A percentile compares a stretch with the other conserved stretches of the same genome.
These are phyloP conservation scores for Rutstroemia sydowiana DNA, from an alignment of 2,329 filamentous ascomycete genomes.

Conservation along the genomic window DNA sequence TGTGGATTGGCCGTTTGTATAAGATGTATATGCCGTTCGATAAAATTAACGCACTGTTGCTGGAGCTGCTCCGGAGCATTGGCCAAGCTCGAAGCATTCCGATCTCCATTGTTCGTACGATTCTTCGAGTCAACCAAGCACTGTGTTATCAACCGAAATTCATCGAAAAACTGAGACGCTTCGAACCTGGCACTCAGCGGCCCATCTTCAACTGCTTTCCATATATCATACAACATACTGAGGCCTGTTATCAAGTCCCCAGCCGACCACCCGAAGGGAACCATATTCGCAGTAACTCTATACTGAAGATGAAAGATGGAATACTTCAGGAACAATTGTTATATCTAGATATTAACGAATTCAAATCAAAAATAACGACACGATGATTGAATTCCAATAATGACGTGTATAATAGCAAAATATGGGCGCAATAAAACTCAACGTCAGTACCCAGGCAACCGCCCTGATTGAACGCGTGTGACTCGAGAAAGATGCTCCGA, in stretches of 20 bases:
- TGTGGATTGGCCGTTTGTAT: constrained; percentile 19
- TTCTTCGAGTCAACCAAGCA: constrained; percentile 19
- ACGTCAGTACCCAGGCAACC: no score
- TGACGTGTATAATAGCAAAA: no score
- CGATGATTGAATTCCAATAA: no score
- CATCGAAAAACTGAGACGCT: constrained; percentile 19
- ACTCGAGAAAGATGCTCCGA: no score
- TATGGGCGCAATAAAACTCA: no score
- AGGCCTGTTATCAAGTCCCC: constrained; percentile 30
- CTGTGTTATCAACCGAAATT: constrained; percentile 15
- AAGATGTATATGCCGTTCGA: constrained; percentile 17
- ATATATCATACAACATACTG: constrained; percentile 19
- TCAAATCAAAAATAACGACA: no score
- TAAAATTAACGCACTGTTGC: constrained; percentile 15
- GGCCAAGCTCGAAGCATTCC: constrained; percentile 7
- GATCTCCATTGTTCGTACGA: constrained; percentile 6
- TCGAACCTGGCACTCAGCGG: constrained; percentile 18
- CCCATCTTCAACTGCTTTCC: constrained; percentile 18
- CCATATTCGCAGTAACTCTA: constrained; percentile 20
- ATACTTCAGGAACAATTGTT: no score
- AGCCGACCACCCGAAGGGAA: constrained; percentile 29
- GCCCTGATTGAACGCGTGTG: no score
- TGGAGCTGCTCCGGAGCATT: constrained; percentile 14
- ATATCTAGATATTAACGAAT: no score
- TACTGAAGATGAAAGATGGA: no score